Conservation (phyloP, 495 filamentous ascomycete species). For the Penicillium bialowiezense region DNA sequence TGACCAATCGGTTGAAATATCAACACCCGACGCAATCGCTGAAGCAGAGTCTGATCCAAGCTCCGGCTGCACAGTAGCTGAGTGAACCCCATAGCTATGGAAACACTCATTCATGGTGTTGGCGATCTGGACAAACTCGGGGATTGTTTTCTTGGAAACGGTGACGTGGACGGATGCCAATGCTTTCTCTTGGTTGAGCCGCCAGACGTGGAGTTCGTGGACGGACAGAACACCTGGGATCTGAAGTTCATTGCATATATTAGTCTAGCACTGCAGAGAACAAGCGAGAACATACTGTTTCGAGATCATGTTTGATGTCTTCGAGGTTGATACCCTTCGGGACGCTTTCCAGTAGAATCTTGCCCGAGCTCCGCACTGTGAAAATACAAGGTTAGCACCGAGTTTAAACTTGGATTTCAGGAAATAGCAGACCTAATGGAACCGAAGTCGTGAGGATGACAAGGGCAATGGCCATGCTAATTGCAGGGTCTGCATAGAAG, state of each 20-base stretch:
- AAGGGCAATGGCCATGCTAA: conserved; percentile 42
- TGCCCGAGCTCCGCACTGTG: no score
- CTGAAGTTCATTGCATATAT: background rate
- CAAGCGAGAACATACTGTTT: no score
- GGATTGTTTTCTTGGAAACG: conserved; percentile 20
- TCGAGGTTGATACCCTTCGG: no score
- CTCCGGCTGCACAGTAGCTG: conserved; percentile 45
- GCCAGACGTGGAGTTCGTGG: conserved; percentile 49
- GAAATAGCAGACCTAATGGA: conserved; percentile 28
- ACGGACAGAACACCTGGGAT: conserved; percentile 38
- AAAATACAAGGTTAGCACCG: no score
- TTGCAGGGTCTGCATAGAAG: conserved; percentile 47
- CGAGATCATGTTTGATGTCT: no score
- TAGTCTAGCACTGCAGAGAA: no score
- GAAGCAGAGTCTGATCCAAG: conserved; percentile 13
- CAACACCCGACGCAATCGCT: no score
- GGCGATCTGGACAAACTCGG: conserved; percentile 31
- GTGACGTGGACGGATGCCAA: conserved; percentile 44
- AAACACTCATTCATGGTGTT: conserved; percentile 43
- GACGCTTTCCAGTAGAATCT: no score
- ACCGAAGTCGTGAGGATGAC: conserved; percentile 43
- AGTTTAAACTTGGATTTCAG: no score
- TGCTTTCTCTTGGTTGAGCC: conserved; percentile 41
- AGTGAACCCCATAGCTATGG: conserved; percentile 46
- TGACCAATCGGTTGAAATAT: no score